A percentile compares a stretch with the other conserved stretches of the same genome.
Conservation (phyloP, 1,284 basidiomycete species). For the Cutaneotrichosporon cutaneum region DNA sequence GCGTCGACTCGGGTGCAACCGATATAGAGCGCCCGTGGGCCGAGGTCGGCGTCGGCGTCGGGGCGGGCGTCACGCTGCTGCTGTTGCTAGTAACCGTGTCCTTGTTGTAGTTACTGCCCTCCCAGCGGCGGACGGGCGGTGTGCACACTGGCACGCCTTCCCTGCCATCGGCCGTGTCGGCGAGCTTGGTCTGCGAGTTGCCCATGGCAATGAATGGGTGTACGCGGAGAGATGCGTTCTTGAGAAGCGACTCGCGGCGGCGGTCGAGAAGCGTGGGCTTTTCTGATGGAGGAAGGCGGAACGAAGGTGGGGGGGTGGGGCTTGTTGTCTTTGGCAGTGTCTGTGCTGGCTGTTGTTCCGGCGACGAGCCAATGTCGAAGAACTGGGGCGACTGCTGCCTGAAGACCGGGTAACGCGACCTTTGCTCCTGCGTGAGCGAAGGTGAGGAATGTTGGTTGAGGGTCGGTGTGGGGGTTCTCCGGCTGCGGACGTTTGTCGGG, state of each 20-base stretch:
- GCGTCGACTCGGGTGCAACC: background rate
- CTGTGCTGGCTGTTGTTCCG: background rate
- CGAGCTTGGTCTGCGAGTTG: constrained; percentile 4
- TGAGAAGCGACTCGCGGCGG: constrained; percentile 8
- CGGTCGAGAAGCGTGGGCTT: constrained; percentile 4
- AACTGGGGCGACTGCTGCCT: constrained; percentile 5
- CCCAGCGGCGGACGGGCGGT: constrained; percentile 1
- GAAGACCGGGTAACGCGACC: constrained; percentile 3
- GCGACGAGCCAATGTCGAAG: background rate
- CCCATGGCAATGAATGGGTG: constrained; percentile 23
- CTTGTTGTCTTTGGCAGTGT: background rate
- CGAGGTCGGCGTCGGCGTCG: background rate
- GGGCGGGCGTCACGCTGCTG: background rate
- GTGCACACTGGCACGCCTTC: background rate
- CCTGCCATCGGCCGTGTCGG: background rate
- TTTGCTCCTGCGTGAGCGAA: background rate
- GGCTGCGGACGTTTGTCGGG: background rate
- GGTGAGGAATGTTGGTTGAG: constrained; percentile 4
- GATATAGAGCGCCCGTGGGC: background rate
- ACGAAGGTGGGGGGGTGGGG: background rate
- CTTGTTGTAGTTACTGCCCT: background rate
- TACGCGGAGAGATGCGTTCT: constrained; percentile 16
- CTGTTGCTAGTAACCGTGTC: background rate
- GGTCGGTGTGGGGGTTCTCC: constrained; percentile 1
- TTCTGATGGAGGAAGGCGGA: background rate